A percentile compares a stretch with the other conserved stretches of the same genome.
Evolutionary conservation across 208 protist genomes (phyloP).

Genomic region (Porcisia hertigi): DNA sequence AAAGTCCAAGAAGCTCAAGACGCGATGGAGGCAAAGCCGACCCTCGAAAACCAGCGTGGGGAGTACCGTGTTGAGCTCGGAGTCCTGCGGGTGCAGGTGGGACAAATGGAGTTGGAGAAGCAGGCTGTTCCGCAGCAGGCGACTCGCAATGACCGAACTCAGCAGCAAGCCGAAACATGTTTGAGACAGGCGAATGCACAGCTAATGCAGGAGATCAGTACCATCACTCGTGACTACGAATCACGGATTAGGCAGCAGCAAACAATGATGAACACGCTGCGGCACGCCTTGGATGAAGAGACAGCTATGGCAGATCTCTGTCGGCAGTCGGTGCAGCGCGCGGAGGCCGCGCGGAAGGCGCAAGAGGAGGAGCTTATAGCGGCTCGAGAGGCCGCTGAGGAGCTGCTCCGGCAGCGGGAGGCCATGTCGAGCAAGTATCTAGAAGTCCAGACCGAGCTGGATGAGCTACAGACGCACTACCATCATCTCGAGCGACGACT

Average conservation of each 20-base stretch:
- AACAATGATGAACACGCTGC: constrained; percentile 55
- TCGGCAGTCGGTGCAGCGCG: constrained; percentile 36
- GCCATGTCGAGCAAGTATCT: constrained; percentile 25
- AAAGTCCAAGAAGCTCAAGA: constrained; percentile 17
- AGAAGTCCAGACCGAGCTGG: constrained; percentile 44
- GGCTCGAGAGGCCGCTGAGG: constrained; percentile 26
- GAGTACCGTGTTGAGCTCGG: constrained; percentile 56
- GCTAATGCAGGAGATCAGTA: constrained; percentile 43
- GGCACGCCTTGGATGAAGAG: constrained; percentile 61
- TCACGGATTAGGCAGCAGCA: constrained; percentile 64
- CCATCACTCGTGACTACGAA: constrained; percentile 48
- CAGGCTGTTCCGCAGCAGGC: constrained; percentile 23
- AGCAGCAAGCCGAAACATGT: constrained; percentile 32
- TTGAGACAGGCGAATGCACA: constrained; percentile 34
- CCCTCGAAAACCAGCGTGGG: constrained; percentile 43
- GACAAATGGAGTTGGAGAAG: constrained; percentile 23
- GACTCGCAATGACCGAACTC: constrained; percentile 24
- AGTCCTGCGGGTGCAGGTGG: constrained; percentile 43
- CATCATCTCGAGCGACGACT: constrained; percentile 47
- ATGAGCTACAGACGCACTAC: constrained; percentile 53
- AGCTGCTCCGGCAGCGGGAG: constrained; percentile 19
- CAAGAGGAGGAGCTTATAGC: constrained; percentile 39
- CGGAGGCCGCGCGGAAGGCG: constrained; percentile 37
- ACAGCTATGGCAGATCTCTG: constrained; percentile 48
- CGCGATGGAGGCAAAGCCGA: constrained; percentile 16